Evolutionary conservation across 257 asterid genomes (phyloP).

Genomic region (Nicotiana paniculata): DNA sequence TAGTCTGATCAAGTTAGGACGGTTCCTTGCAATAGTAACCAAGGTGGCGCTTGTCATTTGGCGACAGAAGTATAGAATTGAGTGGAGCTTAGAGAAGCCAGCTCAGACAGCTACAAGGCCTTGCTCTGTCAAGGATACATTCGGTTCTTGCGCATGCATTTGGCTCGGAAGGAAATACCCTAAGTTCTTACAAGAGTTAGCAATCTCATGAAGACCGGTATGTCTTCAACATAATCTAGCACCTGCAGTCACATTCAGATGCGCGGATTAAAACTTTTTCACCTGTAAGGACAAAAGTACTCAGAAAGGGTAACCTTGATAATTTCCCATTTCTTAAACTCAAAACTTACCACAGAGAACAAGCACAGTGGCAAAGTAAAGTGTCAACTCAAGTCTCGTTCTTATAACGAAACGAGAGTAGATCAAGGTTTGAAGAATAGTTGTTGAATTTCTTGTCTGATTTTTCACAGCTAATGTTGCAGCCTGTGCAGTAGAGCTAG

Average conservation of each 20-base stretch:
- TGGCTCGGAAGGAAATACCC: neutral
- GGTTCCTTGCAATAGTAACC: neutral
- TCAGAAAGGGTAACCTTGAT: no score
- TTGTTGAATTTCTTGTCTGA: no score
- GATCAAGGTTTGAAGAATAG: neutral
- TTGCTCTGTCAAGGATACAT: constrained; percentile 1
- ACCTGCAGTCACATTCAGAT: neutral
- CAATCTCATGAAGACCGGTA: neutral
- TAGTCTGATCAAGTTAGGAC: neutral
- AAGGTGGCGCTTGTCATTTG: neutral
- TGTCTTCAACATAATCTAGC: neutral
- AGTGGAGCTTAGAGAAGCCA: neutral
- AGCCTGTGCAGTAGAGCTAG: no score
- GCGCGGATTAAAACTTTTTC: neutral
- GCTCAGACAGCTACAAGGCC: neutral
- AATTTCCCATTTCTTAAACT: neutral
- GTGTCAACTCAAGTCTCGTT: neutral
- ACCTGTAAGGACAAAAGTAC: neutral
- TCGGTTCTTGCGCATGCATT: neutral
- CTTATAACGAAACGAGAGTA: neutral
- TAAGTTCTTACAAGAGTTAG: neutral
- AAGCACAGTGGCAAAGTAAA: neutral
- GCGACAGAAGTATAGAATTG: neutral
- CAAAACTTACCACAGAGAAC: neutral
- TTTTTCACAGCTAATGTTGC: no score